Conservation (phyloP, 768 basidiomycete genomes). For the Russula emetica region DNA sequence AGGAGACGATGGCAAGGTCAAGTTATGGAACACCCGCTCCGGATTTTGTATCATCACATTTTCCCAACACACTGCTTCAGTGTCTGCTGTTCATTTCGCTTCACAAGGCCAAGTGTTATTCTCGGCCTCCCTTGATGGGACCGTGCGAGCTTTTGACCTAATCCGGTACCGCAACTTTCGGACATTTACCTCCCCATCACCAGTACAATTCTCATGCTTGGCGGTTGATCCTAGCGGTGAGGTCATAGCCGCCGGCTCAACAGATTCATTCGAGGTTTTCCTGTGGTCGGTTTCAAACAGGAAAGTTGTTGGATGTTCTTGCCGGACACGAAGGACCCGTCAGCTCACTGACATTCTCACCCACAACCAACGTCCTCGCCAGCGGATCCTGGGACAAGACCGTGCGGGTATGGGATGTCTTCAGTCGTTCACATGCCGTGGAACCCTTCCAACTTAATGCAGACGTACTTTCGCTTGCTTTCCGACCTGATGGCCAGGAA, state of each 20-base stretch:
- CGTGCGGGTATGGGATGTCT: constrained; percentile 87
- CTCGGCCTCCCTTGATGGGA: constrained; percentile 91
- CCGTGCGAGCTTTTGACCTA: constrained; percentile 94
- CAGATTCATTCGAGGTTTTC: constrained; percentile 94
- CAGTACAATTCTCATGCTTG: constrained; percentile 94
- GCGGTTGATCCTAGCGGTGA: constrained; percentile 97
- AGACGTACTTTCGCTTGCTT: constrained; percentile 83
- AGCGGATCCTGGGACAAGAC: constrained; percentile 95
- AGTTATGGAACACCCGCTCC: constrained; percentile 93
- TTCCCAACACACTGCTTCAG: constrained; percentile 83
- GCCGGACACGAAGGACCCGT: constrained; percentile 93
- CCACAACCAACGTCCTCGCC: constrained; percentile 79
- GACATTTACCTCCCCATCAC: constrained; percentile 93
- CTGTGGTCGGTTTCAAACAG: constrained; percentile 98
- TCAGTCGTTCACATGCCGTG: constrained; percentile 78
- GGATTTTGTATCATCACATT: constrained; percentile 99
- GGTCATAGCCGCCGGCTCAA: constrained; percentile 95
- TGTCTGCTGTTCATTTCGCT: constrained; percentile 85
- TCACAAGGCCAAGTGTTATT: constrained; percentile 90
- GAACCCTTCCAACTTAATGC: constrained; percentile 80
- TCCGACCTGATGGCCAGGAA: constrained; percentile 94
- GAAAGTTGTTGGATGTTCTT: constrained; percentile 89
- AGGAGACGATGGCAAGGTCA: constrained; percentile 97
- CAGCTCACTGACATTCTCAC: constrained; percentile 83
- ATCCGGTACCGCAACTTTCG: constrained; percentile 97